phyloP scores from a whole-genome alignment of 805 yeast species.

The Yamadazyma kitorensis region DNA sequence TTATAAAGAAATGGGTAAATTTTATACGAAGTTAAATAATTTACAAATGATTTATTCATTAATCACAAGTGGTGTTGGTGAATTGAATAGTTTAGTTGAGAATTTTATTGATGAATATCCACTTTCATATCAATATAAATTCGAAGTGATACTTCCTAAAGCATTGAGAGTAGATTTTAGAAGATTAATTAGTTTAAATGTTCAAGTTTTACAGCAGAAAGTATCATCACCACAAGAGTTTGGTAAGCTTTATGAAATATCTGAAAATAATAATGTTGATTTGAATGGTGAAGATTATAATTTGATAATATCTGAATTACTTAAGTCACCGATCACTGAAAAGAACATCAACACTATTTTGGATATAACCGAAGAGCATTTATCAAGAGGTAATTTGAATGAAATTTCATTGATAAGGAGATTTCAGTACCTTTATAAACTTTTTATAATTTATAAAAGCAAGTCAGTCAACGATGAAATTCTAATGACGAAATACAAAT shows the following conservation, averaged over 20 bases:
- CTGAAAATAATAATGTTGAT: constrained; percentile 9
- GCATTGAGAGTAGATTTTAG: constrained; percentile 18
- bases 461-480: constrained; percentile 14
- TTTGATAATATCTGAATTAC: constrained; percentile 11
- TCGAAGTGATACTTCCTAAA: constrained; percentile 16
- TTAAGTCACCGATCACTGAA: constrained; percentile 1
- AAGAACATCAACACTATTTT: constrained; percentile 14
- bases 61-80: constrained; percentile 21
- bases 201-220: constrained; percentile 10
- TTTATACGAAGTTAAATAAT: constrained; percentile 24
- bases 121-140: constrained; percentile 4
- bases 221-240: constrained; percentile 10
- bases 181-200: constrained; percentile 16
- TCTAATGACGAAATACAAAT: constrained; percentile 15
- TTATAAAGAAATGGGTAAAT: constrained; percentile 26
- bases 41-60: constrained; percentile 20
- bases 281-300: constrained; percentile 21
- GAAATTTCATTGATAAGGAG: constrained; percentile 21
- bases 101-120: constrained; percentile 19
- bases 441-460: constrained; percentile 20
- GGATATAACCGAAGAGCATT: constrained; percentile 24
- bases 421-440: constrained; percentile 25
- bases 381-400: constrained; percentile 30
- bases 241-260: constrained; percentile 8
- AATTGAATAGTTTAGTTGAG: constrained; percentile 9